Conservation (phyloP, 192 early-diverging fungal species). For the Spizellomyces punctatus region DNA sequence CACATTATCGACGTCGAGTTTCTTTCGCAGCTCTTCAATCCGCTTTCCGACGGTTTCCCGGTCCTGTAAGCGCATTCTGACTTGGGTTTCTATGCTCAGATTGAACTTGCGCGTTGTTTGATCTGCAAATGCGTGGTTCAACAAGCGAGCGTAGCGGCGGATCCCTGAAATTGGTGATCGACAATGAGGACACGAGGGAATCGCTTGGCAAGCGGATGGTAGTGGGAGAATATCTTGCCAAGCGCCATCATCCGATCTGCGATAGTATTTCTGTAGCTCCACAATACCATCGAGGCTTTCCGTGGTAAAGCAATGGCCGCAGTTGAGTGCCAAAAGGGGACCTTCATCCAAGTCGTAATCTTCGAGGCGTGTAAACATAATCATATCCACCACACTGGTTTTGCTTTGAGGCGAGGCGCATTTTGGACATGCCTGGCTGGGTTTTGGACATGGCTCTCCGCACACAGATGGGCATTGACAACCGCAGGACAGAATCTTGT, state of each 20-base stretch:
- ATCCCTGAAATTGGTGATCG: constrained; percentile 44
- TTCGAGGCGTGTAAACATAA: constrained; percentile 29
- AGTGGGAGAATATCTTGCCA: constrained; percentile 9
- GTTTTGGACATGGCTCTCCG: constrained; percentile 35
- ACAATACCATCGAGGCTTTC: constrained; percentile 53
- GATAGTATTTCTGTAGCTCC: constrained; percentile 47
- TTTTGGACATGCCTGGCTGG: constrained; percentile 23
- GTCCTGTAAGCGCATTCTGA: neutral
- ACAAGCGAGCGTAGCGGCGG: constrained; percentile 26
- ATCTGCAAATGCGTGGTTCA: constrained; percentile 19
- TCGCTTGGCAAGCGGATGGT: constrained; percentile 6
- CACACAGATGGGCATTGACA: constrained; percentile 43
- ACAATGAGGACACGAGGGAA: constrained; percentile 45
- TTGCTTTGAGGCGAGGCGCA: constrained; percentile 21
- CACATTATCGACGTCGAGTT: neutral
- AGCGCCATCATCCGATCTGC: constrained; percentile 11
- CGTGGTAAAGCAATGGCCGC: constrained; percentile 58
- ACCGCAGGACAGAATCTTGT: constrained; percentile 33
- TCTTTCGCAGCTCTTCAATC: neutral
- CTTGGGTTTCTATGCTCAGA: neutral
- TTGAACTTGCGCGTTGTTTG: constrained; percentile 28
- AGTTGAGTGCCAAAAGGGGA: constrained; percentile 49
- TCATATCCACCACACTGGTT: constrained; percentile 17
- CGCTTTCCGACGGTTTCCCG: neutral
- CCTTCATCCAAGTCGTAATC: constrained; percentile 48